phyloP scores from a whole-genome alignment of 768 basidiomycete species.

The Lactarius deliciosus region DNA sequence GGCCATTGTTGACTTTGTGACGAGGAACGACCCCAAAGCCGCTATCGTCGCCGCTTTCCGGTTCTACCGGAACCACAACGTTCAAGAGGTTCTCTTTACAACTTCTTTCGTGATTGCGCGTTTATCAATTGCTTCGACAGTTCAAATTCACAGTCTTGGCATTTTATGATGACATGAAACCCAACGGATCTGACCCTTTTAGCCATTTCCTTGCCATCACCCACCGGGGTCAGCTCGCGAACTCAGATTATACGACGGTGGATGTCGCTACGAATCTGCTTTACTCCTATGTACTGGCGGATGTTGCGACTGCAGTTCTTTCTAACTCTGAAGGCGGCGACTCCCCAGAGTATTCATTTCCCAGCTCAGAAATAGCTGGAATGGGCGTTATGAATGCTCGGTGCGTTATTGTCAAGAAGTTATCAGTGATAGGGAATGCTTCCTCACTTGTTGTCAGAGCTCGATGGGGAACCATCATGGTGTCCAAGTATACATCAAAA shows the following conservation, averaged over 20 bases:
- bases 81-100: background rate
- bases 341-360: no score
- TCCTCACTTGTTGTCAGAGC: background rate
- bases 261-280: no score
- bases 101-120: background rate
- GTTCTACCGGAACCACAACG: background rate
- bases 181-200: no score
- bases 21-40: background rate
- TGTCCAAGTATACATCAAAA: background rate
- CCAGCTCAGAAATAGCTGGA: no score
- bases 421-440: background rate
- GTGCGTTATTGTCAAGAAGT: background rate
- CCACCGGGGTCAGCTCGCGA: no score
- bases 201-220: no score
- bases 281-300: no score
- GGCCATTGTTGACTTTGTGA: background rate
- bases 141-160: background rate
- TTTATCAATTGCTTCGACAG: background rate
- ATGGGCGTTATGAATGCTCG: background rate
- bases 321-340: no score
- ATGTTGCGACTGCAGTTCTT: no score
- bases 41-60: background rate
- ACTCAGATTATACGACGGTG: no score
- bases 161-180: no score
- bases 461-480: background rate